A percentile compares a stretch with the other conserved stretches of the same genome.
phyloP scores from a whole-genome alignment of 1,284 basidiomycete species.

The Ustilago tritici region DNA sequence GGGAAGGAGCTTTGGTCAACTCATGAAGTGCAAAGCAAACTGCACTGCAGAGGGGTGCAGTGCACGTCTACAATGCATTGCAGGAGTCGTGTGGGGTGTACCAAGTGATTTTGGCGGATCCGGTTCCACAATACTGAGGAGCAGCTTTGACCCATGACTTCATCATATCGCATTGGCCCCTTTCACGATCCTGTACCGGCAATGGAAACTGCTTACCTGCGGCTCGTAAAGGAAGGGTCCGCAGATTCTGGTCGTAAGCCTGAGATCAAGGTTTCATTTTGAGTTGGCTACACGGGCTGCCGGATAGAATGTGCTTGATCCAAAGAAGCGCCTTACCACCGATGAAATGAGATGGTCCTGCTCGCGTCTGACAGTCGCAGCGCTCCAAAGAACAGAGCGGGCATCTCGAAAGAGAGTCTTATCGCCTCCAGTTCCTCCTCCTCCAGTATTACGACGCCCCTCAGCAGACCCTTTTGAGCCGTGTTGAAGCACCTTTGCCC shows the following conservation, averaged over 20 bases:
- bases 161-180: background rate
- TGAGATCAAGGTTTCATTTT: background rate
- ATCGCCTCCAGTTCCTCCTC: background rate
- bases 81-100: slow-evolving; percentile 1
- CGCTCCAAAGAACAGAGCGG: background rate
- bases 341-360: background rate
- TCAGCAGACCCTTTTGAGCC: background rate
- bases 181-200: background rate
- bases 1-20: background rate
- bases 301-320: slow-evolving; percentile 38
- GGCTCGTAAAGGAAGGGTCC: slow-evolving; percentile 3
- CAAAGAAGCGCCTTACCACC: slow-evolving; percentile 15
- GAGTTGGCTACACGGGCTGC: background rate
- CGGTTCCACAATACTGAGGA: background rate
- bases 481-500: background rate
- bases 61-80: background rate
- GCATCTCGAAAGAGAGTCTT: background rate
- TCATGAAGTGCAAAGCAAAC: background rate
- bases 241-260: background rate
- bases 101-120: background rate
- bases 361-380: background rate
- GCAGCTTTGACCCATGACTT: background rate
- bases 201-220: background rate
- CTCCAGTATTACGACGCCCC: background rate
- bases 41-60: background rate